A percentile compares a stretch with the other conserved stretches of the same genome.
Evolutionary conservation across 306 rosid genomes (phyloP).

Genomic region (Pyrus pyrifolia): DNA sequence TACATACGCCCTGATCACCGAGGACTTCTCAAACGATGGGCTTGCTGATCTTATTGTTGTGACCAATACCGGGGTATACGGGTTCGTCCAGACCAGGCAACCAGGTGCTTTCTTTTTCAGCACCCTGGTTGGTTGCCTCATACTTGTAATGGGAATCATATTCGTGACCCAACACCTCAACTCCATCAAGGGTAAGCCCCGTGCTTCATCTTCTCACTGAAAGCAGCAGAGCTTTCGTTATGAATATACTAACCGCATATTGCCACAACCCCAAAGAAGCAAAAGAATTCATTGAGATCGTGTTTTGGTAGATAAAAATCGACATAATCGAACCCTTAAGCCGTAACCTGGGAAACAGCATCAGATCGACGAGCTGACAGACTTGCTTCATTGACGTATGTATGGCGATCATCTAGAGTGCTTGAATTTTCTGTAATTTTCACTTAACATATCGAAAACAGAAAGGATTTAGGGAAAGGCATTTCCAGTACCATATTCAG

Average conservation of each 20-base stretch:
- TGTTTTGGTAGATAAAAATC: not conserved
- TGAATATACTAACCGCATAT: not conserved
- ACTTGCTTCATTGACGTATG: not conserved
- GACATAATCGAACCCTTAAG: not conserved
- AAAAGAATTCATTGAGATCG: not conserved
- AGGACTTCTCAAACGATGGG: conserved; percentile 95
- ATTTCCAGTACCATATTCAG: too few species aligned
- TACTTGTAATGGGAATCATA: conserved; percentile 84
- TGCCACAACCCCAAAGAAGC: conserved; percentile 7
- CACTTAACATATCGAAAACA: too few species aligned
- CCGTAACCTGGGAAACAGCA: not conserved
- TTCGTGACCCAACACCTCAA: conserved; percentile 89
- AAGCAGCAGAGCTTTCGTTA: not conserved
- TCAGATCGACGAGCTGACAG: not conserved
- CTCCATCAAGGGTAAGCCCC: conserved; percentile 78
- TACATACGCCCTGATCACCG: conserved; percentile 63
- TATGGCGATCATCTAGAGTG: too few species aligned
- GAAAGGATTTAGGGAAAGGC: too few species aligned
- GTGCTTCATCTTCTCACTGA: conserved; percentile 55
- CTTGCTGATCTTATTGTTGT: conserved; percentile 85
- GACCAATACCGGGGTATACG: conserved; percentile 77
- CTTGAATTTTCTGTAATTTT: too few species aligned
- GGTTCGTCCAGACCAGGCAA: conserved; percentile 92
- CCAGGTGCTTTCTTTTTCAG: conserved; percentile 98
- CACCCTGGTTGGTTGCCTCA: conserved; percentile 85